A percentile compares a stretch with the other conserved stretches of the same genome.
Conservation (phyloP, 2,329 filamentous ascomycete genomes). For the Diaporthe australafricana region DNA sequence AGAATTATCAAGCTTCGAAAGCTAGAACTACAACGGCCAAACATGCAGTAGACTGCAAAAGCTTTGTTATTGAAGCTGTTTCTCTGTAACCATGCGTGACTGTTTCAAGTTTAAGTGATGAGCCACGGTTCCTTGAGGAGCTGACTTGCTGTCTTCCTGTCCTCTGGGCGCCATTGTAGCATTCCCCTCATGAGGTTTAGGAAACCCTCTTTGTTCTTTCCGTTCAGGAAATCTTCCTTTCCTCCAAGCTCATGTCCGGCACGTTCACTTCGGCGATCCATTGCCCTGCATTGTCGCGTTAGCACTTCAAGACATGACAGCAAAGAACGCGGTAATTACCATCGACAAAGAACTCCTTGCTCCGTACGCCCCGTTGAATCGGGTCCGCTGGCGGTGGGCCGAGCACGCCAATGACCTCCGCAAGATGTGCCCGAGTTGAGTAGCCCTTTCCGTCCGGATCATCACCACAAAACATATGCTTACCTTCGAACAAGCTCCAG, state of each 20-base stretch:
- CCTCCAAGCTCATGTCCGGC: too few relatives aligned
- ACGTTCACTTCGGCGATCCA: too few relatives aligned
- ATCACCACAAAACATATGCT: background rate
- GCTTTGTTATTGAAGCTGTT: too few relatives aligned
- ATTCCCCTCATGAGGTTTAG: background rate
- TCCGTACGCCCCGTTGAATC: background rate
- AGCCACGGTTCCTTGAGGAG: background rate
- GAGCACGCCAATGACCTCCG: background rate
- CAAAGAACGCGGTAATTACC: too few relatives aligned
- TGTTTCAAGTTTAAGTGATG: too few relatives aligned
- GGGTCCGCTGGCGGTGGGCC: background rate
- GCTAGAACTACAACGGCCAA: too few relatives aligned
- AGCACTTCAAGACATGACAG: too few relatives aligned
- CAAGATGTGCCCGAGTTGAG: background rate
- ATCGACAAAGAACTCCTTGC: background rate
- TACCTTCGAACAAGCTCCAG: slow-evolving; percentile 18
- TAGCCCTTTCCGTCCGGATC: slow-evolving; percentile 6
- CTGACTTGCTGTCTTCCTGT: background rate
- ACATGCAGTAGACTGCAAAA: too few relatives aligned
- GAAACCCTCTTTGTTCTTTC: background rate
- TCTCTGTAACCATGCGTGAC: too few relatives aligned
- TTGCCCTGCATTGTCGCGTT: too few relatives aligned
- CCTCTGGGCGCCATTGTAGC: slow-evolving; percentile 1
- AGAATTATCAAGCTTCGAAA: too few relatives aligned
- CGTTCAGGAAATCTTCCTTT: background rate